Percentiles rank a stretch among this genome's conserved stretches.
phyloP scores from a whole-genome alignment of 495 filamentous ascomycete species.

The Saxispiralis lemnorum region DNA sequence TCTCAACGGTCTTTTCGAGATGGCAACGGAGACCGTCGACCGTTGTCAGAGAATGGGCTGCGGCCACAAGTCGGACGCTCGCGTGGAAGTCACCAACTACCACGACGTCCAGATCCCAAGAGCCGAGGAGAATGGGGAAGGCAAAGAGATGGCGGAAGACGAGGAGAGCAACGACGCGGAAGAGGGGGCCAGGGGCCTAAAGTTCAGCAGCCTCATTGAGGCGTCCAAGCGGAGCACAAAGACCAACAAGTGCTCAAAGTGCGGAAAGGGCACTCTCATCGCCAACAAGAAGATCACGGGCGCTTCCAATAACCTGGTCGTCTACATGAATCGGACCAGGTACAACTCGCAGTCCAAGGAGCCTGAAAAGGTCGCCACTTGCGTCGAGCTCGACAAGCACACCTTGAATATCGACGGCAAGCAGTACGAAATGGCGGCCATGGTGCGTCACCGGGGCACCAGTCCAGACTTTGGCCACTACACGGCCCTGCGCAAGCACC shows the following conservation, averaged over 20 bases:
- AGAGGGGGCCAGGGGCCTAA: background rate
- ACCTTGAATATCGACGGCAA: background rate
- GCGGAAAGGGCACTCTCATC: background rate
- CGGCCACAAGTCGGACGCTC: background rate
- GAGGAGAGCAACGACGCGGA: background rate
- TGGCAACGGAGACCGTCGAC: background rate
- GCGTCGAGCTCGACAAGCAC: background rate
- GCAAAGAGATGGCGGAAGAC: background rate
- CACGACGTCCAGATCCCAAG: background rate
- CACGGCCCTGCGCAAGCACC: background rate
- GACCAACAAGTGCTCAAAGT: background rate
- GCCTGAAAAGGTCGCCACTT: background rate
- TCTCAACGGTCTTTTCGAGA: constrained; percentile 4
- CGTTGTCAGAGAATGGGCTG: background rate
- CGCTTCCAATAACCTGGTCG: background rate
- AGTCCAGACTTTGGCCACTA: constrained; percentile 3
- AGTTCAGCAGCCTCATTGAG: background rate
- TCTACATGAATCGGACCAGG: background rate
- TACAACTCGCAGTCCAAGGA: background rate
- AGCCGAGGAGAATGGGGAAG: background rate
- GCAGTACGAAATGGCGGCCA: constrained; percentile 1
- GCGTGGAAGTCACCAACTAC: background rate
- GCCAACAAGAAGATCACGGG: background rate
- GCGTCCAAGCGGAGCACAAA: background rate
- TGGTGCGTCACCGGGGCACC: background rate